Evolutionary conservation across 2,329 filamentous ascomycete species (phyloP).

Genomic region (Aspergillus eucalypticola): DNA sequence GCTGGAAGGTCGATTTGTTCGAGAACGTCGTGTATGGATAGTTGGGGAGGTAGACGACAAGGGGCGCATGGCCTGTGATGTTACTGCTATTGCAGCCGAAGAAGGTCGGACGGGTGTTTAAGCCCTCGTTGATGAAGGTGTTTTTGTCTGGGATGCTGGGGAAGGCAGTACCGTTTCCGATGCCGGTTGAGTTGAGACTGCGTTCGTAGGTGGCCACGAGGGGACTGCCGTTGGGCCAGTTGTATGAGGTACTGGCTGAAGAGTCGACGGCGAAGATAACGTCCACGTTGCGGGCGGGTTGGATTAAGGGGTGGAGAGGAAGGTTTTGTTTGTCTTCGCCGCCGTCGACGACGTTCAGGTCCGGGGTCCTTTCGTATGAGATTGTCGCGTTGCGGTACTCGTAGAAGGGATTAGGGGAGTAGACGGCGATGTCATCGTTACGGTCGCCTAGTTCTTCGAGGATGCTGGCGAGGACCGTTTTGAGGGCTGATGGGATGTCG

Average conservation of each 20-base stretch:
- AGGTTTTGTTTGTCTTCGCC: constrained; percentile 78
- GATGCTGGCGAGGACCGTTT: constrained; percentile 53
- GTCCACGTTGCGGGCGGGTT: constrained; percentile 70
- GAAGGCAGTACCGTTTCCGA: constrained; percentile 69
- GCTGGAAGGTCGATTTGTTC: constrained; percentile 78
- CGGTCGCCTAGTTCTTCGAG: constrained; percentile 57
- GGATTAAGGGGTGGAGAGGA: constrained; percentile 74
- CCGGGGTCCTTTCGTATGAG: constrained; percentile 52
- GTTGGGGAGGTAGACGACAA: constrained; percentile 88
- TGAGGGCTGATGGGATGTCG: constrained; percentile 53
- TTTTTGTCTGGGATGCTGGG: constrained; percentile 71
- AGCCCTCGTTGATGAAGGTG: constrained; percentile 74
- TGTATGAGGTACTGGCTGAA: constrained; percentile 67
- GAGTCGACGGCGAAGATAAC: constrained; percentile 80
- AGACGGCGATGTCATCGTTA: constrained; percentile 73
- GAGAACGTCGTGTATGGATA: constrained; percentile 73
- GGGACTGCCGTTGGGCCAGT: constrained; percentile 76
- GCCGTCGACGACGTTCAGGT: constrained; percentile 76
- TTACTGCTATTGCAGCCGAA: constrained; percentile 75
- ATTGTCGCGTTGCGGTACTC: constrained; percentile 63
- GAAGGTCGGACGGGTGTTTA: constrained; percentile 75
- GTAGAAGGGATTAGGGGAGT: constrained; percentile 74
- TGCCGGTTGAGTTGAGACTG: constrained; percentile 54
- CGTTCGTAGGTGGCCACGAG: constrained; percentile 74
- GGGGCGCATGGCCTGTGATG: constrained; percentile 50